Evolutionary conservation across 108 stramenopile genomes (phyloP), one percentile per base, ranked within the genome.

Genomic region (Skeletonema marinoi): DNA sequence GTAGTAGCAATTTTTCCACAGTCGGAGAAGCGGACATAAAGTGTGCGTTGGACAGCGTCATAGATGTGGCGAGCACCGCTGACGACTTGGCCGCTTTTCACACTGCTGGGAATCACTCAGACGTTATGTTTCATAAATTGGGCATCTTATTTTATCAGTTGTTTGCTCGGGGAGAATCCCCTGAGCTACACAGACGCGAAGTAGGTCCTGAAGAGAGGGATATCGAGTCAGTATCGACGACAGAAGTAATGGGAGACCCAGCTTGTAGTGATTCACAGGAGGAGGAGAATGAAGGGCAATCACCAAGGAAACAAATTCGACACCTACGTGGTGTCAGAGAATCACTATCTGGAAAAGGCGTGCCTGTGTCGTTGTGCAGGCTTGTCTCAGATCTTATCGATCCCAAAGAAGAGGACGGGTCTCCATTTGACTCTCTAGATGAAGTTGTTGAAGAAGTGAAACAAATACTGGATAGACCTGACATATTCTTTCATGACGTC

Each of bases 331-430:
- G 17, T 9, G 32, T 64, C 5, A 21, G 21, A 7, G 38, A 64
- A 64, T 39, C 36, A 25, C 63, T 64, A 38, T 35, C 63, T 10
- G 63, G 11, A 17, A 38, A 38, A 29, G 63, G 35, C 8, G 63
- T 64, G 32, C 63, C 63, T 14, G 33, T 13, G 33, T 64, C 63
- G 35, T 38, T 64, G 17, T 64, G 63, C 35, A 35, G 63, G 38
- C 30, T 64, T 9, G 63, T 64, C 25, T 4, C 63, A 19, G 63
- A 64, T 64, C 63, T 64, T 35, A 35, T 64, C 36, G n/a, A 39
- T 10, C 19, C 63, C 63, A 21, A 38, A 3, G 63, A 56, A 25
- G 9, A 25, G 6, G 54, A 29, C 9, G 54, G 54, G 25, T 29
- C 54, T 56, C 25, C 54, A 29, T 56, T 56, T 56, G 7, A 29